Evolutionary conservation across 2,329 filamentous ascomycete species (phyloP), one percentile per base, ranked within the genome.

Genomic region (Penicillium occitanis): DNA sequence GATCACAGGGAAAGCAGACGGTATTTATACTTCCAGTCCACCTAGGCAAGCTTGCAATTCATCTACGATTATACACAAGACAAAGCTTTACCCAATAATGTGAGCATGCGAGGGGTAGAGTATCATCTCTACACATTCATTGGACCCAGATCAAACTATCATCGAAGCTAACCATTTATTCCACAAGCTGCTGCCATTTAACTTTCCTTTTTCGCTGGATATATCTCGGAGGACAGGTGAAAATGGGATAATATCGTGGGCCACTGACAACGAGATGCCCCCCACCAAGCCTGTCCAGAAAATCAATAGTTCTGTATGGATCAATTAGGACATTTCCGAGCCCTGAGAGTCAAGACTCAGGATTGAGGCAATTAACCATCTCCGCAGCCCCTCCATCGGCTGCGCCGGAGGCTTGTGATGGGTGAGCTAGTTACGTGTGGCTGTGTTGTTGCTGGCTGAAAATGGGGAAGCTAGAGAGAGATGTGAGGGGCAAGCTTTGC

Each of bases 321-420:
- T 35, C 33, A 13, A 25, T 6, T 5, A 37, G 48, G 25, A 30
- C 48, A 30, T 10, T 48, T 48, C 19, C 44, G 19, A 48, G 14
- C 40, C 19, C 4, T 14, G 14, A 7, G 25, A 30, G 25, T 30
- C 14, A 7, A 33, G 33, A 28, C 46, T 37, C 51, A 11, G 25
- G 28, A 42, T 63, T 63, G 37, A 63, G 61, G 35, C 37, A 63
- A 63, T 57, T 63, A 62, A 13, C 53, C 11, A 37, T 63, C 35
- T 55, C 61, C 61, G 48, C 61, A 53, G 35, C 61, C 61, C 61
- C 48, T 63, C 48, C 48, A 55, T 55, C 61, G 48, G 61, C 2
- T 2, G 33, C 61, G 35, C 48, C 61, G 61, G 35, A 42, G 61
- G 61, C 48, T 62, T 63, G 48, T 63, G 48, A 63, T 46, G 28